phyloP scores from a whole-genome alignment of 2,329 filamentous ascomycete species.

The Penicillium sp. region DNA sequence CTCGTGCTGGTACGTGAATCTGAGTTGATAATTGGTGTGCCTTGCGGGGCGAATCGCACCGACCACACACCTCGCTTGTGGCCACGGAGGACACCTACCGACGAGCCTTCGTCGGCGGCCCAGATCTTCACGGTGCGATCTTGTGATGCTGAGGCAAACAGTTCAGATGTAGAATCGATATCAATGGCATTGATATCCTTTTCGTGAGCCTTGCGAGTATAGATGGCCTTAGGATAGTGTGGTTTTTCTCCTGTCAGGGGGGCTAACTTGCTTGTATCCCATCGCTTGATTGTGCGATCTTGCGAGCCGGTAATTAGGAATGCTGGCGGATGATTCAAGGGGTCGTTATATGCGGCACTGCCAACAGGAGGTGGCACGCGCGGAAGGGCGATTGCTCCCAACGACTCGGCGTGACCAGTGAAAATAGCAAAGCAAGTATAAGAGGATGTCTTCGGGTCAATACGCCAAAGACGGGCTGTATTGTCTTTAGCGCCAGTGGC shows the following conservation, averaged over 20 bases:
- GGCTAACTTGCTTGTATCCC: constrained; percentile 71
- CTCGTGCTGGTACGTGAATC: constrained; percentile 68
- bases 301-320: constrained; percentile 92
- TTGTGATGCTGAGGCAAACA: constrained; percentile 95
- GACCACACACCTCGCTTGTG: constrained; percentile 97
- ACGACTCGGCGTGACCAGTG: constrained; percentile 88
- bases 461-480: constrained; percentile 82
- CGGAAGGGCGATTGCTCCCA: constrained; percentile 85
- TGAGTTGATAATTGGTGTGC: constrained; percentile 73
- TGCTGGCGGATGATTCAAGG: constrained; percentile 74
- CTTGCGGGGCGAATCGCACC: constrained; percentile 80
- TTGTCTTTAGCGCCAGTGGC: constrained; percentile 97
- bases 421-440: constrained; percentile 81
- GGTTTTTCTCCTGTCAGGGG: constrained; percentile 45
- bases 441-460: constrained; percentile 72
- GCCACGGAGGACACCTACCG: constrained; percentile 84
- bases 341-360: constrained; percentile 69
- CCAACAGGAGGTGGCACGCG: constrained; percentile 65
- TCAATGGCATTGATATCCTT: constrained; percentile 98
- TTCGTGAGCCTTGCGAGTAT: constrained; percentile 93
- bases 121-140: constrained; percentile 97
- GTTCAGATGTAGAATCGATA: constrained; percentile 67
- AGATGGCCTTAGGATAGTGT: constrained; percentile 60
- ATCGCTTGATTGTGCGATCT: constrained; percentile 92
- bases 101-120: constrained; percentile 85